Evolutionary conservation across 441 rosid species (phyloP).

Genomic region (Croton setiger): DNA sequence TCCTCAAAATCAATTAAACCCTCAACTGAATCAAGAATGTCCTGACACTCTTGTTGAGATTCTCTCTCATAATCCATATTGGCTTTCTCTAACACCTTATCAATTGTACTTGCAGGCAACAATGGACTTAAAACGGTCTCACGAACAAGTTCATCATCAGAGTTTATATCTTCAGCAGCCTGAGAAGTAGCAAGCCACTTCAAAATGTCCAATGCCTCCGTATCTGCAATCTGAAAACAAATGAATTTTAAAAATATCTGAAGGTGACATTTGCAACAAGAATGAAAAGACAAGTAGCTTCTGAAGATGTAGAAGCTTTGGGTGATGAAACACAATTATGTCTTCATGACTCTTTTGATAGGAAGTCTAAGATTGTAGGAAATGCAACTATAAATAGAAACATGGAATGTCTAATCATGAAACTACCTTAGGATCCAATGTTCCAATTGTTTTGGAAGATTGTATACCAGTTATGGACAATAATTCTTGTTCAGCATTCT

Average conservation of each 20-base stretch:
- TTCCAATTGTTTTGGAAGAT: slow-evolving; percentile 29
- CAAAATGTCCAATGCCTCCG: slow-evolving; percentile 76
- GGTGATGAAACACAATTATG: no score
- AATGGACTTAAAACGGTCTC: slow-evolving; percentile 83
- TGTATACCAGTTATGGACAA: slow-evolving; percentile 22
- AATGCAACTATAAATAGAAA: not conserved
- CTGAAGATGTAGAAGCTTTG: not conserved
- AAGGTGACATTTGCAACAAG: slow-evolving; percentile 11
- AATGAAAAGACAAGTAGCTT: slow-evolving; percentile 10
- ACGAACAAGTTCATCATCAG: slow-evolving; percentile 90
- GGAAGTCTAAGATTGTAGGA: not conserved
- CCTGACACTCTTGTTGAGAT: slow-evolving; percentile 95
- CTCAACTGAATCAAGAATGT: slow-evolving; percentile 90
- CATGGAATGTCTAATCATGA: slow-evolving; percentile 3
- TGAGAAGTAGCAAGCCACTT: slow-evolving; percentile 96
- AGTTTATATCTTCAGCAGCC: slow-evolving; percentile 87
- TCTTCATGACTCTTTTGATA: not conserved
- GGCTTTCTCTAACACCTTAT: slow-evolving; percentile 79
- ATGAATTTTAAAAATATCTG: slow-evolving; percentile 12
- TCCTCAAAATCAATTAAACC: slow-evolving; percentile 42
- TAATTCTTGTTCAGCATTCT: slow-evolving; percentile 24
- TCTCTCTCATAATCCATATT: slow-evolving; percentile 72
- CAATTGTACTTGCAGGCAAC: slow-evolving; percentile 61
- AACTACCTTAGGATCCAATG: slow-evolving; percentile 39
- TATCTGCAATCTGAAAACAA: slow-evolving; percentile 50